A percentile compares a stretch with the other conserved stretches of the same genome.
Evolutionary conservation across 208 protist species (phyloP).

Genomic region (Trypanosoma rangeli): DNA sequence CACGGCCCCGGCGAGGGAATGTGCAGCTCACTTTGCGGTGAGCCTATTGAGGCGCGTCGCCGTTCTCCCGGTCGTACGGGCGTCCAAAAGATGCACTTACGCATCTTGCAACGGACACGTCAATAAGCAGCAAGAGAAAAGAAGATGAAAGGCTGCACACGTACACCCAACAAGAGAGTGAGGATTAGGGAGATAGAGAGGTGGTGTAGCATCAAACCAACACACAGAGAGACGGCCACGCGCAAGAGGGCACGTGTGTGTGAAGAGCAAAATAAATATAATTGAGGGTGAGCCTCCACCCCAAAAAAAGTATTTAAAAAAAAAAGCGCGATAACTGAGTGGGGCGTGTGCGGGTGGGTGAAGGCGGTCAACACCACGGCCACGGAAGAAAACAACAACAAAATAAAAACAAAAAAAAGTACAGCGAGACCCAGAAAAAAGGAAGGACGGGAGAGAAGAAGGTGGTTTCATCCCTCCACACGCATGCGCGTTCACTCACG

Average conservation of each 20-base stretch:
- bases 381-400: too few relatives aligned
- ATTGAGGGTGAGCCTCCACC: too few relatives aligned
- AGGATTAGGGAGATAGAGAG: not conserved
- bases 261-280: too few relatives aligned
- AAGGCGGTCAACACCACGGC: too few relatives aligned
- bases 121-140: not conserved
- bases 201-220: not conserved
- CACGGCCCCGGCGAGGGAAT: conserved; percentile 12
- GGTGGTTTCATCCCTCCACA: not conserved
- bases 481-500: not conserved
- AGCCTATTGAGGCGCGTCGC: not conserved
- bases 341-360: too few relatives aligned
- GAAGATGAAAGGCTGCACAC: not conserved
- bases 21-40: conserved; percentile 18
- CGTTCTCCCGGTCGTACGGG: not conserved
- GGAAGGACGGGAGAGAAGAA: too few relatives aligned
- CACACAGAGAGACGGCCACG: not conserved
- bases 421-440: too few relatives aligned
- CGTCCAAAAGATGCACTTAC: conserved; percentile 2
- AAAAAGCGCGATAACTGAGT: too few relatives aligned
- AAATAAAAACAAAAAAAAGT: too few relatives aligned
- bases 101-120: not conserved
- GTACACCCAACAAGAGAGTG: not conserved
- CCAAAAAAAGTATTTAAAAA: too few relatives aligned
- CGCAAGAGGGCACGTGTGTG: too few relatives aligned